Conservation (phyloP, 2,329 filamentous ascomycete genomes). For the Onygenales sp. region DNA sequence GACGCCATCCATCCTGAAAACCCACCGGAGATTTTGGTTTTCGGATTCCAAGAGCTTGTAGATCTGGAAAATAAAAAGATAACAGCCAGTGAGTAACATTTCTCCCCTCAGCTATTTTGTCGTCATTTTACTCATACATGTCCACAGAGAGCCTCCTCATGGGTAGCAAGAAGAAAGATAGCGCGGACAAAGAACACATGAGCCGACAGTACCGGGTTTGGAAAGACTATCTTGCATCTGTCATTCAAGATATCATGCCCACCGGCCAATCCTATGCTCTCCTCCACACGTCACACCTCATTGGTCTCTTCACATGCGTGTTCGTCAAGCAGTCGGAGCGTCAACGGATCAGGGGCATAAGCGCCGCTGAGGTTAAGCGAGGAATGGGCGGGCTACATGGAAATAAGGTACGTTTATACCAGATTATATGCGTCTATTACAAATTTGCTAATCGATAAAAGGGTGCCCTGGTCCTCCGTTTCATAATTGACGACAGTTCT, state of each 20-base stretch:
- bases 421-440: not conserved
- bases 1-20: constrained; percentile 67
- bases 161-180: constrained; percentile 65
- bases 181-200: constrained; percentile 69
- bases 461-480: constrained; percentile 84
- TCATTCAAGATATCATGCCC: constrained; percentile 75
- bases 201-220: constrained; percentile 95
- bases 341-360: constrained; percentile 65
- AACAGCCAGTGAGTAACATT: constrained; percentile 61
- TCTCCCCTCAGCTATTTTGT: not conserved
- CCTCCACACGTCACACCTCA: constrained; percentile 78
- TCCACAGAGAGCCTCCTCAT: constrained; percentile 62
- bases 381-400: constrained; percentile 93
- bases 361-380: constrained; percentile 78
- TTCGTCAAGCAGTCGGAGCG: constrained; percentile 80
- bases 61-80: constrained; percentile 96
- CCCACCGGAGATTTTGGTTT: constrained; percentile 81
- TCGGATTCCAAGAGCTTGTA: constrained; percentile 97
- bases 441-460: constrained; percentile 15
- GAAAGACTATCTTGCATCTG: constrained; percentile 78
- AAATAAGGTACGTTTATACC: constrained; percentile 57
- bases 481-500: constrained; percentile 86
- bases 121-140: not conserved
- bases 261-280: constrained; percentile 69
- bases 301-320: constrained; percentile 90